Base-by-base conservation (phyloP, 352 stramenopile species). In the Pythium insidiosum region DNA sequence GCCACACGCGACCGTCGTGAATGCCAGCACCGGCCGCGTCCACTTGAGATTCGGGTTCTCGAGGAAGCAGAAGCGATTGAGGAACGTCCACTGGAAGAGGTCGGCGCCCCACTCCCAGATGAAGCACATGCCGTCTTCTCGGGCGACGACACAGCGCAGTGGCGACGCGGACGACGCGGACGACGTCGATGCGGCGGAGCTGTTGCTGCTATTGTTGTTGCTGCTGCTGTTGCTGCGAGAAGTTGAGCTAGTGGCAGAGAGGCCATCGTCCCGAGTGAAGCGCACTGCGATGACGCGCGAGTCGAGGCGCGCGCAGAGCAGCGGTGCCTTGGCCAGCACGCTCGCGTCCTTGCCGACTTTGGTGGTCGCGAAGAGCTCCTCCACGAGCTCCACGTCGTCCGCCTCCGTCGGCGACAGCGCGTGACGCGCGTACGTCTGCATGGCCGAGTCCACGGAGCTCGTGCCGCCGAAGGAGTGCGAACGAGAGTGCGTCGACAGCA, bases 61-160 rank as follows among this genome's bases (percentile, higher is more conserved):
- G 15, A 91, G 52, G 29, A 91, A 88, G 50, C 72, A 84, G 39
- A 91, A 76, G 25, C 65, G 59, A 53, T 91, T 94, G 12, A 92
- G 50, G 63, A 83, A 94, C 9, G 72, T 79, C 82, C 79, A 94
- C 41, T 79, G 69, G 41, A 78, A 66, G 28, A 88, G 49, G 53
- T 94, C 79, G 6, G 53, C 59, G 30, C 79, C 68, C 82, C 82
- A 94, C 38, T 94, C 79, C 82, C 82, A 94, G 16, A 92, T 43
- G 56, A 81, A 89, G 26, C 68, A 76, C 62, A 84, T 72, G 20
- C 82, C 82, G 45, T 94, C 82, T 41, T 88, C 71, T 15, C 73
- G 62, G 9, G 78, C 77, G 21, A 91, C 66, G 0, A 94, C 52
- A 50, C 79, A 94, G 26, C 82, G 65, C 49, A 94, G 58, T 24